Conservation (phyloP, 331 rosid genomes). For the Rosa hybrid region DNA sequence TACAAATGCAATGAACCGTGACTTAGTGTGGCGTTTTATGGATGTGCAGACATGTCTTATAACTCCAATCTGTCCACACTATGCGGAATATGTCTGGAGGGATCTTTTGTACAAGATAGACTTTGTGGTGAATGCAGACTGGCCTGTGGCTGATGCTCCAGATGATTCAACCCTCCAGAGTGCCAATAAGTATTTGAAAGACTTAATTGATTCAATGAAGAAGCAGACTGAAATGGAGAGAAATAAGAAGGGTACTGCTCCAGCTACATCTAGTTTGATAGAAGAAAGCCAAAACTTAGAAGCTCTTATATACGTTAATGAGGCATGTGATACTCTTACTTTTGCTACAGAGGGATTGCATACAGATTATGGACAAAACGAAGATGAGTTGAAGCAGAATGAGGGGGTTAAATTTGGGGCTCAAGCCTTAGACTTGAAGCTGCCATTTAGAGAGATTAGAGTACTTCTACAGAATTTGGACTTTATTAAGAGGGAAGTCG, state of each 20-base stretch:
- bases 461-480: neutral
- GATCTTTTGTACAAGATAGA: conserved; percentile 74
- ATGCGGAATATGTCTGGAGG: conserved; percentile 89
- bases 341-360: conserved; percentile 44
- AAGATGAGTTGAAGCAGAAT: conserved; percentile 8
- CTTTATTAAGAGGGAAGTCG: neutral
- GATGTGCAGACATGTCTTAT: conserved; percentile 92
- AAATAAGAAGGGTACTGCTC: conserved; percentile 53
- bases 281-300: conserved; percentile 47
- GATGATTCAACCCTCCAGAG: conserved; percentile 71
- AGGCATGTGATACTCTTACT: neutral
- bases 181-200: conserved; percentile 84
- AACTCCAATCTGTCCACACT: conserved; percentile 92
- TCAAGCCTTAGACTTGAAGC: neutral
- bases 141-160: conserved; percentile 77
- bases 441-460: neutral
- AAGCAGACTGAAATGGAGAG: conserved; percentile 36
- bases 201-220: conserved; percentile 58
- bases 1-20: conserved; percentile 64
- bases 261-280: neutral
- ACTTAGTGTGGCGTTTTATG: conserved; percentile 79
- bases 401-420: neutral
- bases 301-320: neutral
- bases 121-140: conserved; percentile 81
- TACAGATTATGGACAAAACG: conserved; percentile 14